phyloP scores from a whole-genome alignment of 2,329 filamentous ascomycete genomes.

The Calonectria pauciramosa region DNA sequence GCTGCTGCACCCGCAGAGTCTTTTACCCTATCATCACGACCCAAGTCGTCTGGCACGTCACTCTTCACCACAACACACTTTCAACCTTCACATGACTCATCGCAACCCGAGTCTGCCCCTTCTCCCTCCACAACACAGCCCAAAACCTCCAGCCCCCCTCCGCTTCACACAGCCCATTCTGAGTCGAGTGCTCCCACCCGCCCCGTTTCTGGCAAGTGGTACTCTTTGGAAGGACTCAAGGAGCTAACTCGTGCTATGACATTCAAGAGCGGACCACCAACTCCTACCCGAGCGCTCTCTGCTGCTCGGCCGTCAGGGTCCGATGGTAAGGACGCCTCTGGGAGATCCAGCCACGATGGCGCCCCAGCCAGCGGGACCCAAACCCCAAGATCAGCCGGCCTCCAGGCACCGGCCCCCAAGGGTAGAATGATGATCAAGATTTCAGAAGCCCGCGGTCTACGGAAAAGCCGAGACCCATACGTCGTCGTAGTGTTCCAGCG shows the following conservation, averaged over 20 bases:
- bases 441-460: conserved; percentile 84
- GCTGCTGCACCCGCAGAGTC: conserved; percentile 38
- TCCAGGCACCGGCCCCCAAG: conserved; percentile 79
- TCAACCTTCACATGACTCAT: conserved; percentile 42
- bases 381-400: conserved; percentile 65
- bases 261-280: conserved; percentile 92
- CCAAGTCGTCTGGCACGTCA: conserved; percentile 40
- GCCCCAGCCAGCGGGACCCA: conserved; percentile 65
- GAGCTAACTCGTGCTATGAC: conserved; percentile 85
- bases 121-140: conserved; percentile 34
- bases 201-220: conserved; percentile 65
- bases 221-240: conserved; percentile 78
- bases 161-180: conserved; percentile 59
- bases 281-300: conserved; percentile 90
- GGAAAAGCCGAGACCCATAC: conserved; percentile 89
- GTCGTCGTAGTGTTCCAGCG: conserved; percentile 97
- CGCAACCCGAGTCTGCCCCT: conserved; percentile 36
- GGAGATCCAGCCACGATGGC: conserved; percentile 57
- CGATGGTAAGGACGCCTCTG: conserved; percentile 58
- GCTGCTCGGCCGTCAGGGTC: conserved; percentile 67
- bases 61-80: conserved; percentile 46
- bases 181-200: conserved; percentile 59
- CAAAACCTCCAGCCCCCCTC: conserved; percentile 38
- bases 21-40: conserved; percentile 36
- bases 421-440: conserved; percentile 94